Evolutionary conservation across 2,329 filamentous ascomycete genomes (phyloP), one percentile per base, ranked within the genome.

Genomic region (Rutstroemia sp.): DNA sequence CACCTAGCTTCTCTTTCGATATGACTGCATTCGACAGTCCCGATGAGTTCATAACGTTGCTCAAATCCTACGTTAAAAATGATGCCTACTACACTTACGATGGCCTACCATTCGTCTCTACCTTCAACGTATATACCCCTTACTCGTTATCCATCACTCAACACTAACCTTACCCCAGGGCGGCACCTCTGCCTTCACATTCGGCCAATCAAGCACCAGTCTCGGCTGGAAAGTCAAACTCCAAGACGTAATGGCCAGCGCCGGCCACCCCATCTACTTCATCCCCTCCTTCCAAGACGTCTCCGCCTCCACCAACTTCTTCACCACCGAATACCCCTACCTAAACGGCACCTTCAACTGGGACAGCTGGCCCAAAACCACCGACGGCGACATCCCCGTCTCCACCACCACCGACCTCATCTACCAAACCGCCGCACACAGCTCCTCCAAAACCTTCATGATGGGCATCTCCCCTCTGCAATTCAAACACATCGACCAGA

Each of bases 381-480:
- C 54, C 5, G 39, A 57, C 3, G 59, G 59, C 12, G 46, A 58
- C 21, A 54, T 56, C 27, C 50, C 50, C 18, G 59, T 61, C 1
- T 37, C 49, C 12, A 58, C 54, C 5, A 58, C 54, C 18, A 64
- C 67, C 4, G 72, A 74, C 55, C 21, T 59, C 9, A 61, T 63
- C 0, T 68, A 65, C 50, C 63, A 69, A n/a, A 57, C 57, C 6
- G 66, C 65, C 14, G 71, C 71, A 0, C 59, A 66, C 37, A 58
- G 61, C 1, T 60, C 63, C 5, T 51, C 55, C n/a, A 74, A 73
- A 56, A 59, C 67, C 7, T 73, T 73, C 64, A 70, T 74, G 64
- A 72, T 74, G 69, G 65, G 70, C 52, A 61, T 70, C 8, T 73
- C 72, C 0, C 65, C 71, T 0, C 49, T 73, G 0, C 72, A 74